Conservation (phyloP, 2,329 filamentous ascomycete genomes). For the Dactylonectria estremocensis region DNA sequence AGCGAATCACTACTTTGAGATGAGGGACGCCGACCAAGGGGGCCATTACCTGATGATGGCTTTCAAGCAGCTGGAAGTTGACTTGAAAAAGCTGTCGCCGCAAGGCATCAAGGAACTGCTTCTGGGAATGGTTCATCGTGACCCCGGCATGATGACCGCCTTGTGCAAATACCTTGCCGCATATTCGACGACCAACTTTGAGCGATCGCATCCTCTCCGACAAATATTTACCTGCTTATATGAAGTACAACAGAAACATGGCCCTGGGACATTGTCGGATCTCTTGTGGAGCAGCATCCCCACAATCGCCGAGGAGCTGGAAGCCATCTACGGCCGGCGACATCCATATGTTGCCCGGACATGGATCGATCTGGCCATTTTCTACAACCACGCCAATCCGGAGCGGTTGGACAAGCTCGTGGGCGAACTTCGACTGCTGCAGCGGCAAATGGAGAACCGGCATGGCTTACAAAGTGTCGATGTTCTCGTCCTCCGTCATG, state of each 20-base stretch:
- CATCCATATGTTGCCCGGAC: constrained; percentile 61
- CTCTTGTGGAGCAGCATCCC: constrained; percentile 60
- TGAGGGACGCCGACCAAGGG: constrained; percentile 57
- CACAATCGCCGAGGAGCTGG: constrained; percentile 60
- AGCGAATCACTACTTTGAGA: constrained; percentile 61
- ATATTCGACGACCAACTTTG: constrained; percentile 60
- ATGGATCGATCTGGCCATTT: constrained; percentile 60
- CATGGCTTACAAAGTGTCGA: constrained; percentile 54
- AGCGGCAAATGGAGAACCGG: constrained; percentile 55
- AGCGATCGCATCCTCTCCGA: constrained; percentile 60
- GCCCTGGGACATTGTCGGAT: constrained; percentile 59
- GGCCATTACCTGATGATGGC: constrained; percentile 59
- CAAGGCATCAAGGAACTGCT: constrained; percentile 61
- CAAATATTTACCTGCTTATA: constrained; percentile 61
- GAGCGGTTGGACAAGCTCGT: constrained; percentile 57
- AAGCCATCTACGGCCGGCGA: constrained; percentile 60
- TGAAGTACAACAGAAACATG: constrained; percentile 63
- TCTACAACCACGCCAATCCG: constrained; percentile 56
- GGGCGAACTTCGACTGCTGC: constrained; percentile 55
- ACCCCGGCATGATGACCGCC: constrained; percentile 62
- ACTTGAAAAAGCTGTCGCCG: constrained; percentile 60
- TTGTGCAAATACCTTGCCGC: constrained; percentile 62
- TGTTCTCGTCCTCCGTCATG: constrained; percentile 57
- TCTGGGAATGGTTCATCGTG: constrained; percentile 61
- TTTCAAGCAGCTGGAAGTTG: constrained; percentile 60